These are phyloP conservation scores for Mycena kentingensis DNA, from an alignment of 768 basidiomycete genomes.

Conservation along the genomic window DNA sequence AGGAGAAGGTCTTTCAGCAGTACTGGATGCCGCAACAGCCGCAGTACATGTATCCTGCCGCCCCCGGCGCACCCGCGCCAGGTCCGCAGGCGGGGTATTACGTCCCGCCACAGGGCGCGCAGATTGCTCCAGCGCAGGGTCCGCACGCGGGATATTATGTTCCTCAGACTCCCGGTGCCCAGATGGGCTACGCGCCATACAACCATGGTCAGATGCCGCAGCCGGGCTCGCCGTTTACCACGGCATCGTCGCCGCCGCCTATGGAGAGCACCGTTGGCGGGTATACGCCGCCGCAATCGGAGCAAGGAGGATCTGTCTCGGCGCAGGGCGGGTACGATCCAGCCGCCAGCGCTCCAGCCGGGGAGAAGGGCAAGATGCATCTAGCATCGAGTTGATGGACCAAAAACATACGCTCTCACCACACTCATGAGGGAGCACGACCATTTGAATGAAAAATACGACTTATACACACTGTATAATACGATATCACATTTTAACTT, in stretches of 20 bases:
- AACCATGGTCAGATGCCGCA: not conserved
- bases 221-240: not conserved
- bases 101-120: constrained; percentile 4
- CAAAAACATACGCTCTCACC: too few relatives aligned
- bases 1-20: not conserved
- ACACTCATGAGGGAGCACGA: too few relatives aligned
- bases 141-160: not conserved
- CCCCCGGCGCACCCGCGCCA: not conserved
- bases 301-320: not conserved
- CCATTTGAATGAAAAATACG: too few relatives aligned
- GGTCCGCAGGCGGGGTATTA: not conserved
- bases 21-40: constrained; percentile 10
- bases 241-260: not conserved
- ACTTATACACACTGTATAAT: too few relatives aligned
- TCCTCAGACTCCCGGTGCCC: not conserved
- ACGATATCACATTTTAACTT: too few relatives aligned
- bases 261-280: not conserved
- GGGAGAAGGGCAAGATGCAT: not conserved
- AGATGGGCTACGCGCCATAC: not conserved
- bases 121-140: not conserved
- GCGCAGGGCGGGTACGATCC: not conserved
- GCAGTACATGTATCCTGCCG: constrained; percentile 6
- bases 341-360: not conserved
- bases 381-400: too few relatives aligned
- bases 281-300: not conserved